phyloP scores from a whole-genome alignment of 257 asterid genomes.

The Ehretia macrophylla region DNA sequence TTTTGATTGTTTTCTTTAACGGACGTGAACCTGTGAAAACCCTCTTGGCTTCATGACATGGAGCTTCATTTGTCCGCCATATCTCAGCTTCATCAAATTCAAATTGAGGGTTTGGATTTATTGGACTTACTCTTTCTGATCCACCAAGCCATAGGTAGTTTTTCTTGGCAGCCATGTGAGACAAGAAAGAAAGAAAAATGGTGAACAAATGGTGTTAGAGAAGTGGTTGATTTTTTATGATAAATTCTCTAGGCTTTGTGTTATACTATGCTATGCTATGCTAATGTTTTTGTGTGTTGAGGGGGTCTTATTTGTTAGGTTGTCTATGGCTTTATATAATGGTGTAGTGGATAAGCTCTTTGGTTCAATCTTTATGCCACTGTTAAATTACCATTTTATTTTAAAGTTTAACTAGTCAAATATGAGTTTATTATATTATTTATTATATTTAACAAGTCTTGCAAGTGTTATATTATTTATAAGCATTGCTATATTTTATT shows the following conservation, averaged over 20 bases:
- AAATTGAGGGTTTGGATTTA: constrained; percentile 3
- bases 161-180: constrained; percentile 4
- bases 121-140: constrained; percentile 1
- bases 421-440: too few relatives aligned
- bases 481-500: too few relatives aligned
- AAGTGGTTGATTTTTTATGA: neutral
- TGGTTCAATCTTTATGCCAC: neutral
- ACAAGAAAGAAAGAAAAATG: neutral
- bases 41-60: neutral
- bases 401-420: too few relatives aligned
- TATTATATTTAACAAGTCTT: too few relatives aligned
- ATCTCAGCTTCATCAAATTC: constrained; percentile 22
- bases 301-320: neutral
- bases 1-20: neutral
- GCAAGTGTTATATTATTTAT: too few relatives aligned
- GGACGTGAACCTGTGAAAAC: neutral
- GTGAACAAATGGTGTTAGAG: neutral
- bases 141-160: constrained; percentile 6
- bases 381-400: too few relatives aligned
- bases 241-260: too few relatives aligned
- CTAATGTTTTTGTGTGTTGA: neutral
- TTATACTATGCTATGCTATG: neutral
- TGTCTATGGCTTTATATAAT: neutral
- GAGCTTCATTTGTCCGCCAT: constrained; percentile 2
- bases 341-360: neutral